Evolutionary conservation across 768 basidiomycete species (phyloP), one percentile per base, ranked within the genome.

Genomic region (Boletus edulis): DNA sequence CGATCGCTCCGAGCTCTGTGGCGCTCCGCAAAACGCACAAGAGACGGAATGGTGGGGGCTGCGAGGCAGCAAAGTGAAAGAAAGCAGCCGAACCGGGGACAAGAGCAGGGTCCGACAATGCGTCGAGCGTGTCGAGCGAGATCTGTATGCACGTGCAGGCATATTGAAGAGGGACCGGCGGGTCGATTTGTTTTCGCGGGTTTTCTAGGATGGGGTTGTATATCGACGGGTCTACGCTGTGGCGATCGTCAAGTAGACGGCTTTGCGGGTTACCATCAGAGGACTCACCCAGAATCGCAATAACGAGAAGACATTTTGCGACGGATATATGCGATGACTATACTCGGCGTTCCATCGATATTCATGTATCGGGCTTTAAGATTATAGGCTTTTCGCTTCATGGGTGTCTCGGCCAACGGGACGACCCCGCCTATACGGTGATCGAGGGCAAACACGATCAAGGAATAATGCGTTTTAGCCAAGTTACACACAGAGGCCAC

Each of bases 321-420:
- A 11, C 77, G 72, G 3, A 77, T 65, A 62, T 78, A 86, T 0
- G 81, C 78, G 22, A 88, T 79, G 67, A 82, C 76, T 39, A 89
- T 80, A 8, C 82, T 84, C 62, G 72, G 62, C 59, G 64, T 46
- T 55, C 78, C 58, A 63, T 67, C 63, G 42, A 76, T 69, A 20
- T 71, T 73, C 76, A 83, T 78, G 59, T 85, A 87, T 62, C 81
- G 82, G 24, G 84, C 87, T 58, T 81, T 77, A 4, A 89, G 57
- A 46, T 78, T 72, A 61, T 79, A 85, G 0, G 81, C 84, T 64
- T 81, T 84, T 35, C 70, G 70, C 44, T 69, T 69, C 4, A 81
- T 82, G 0, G 74, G 73, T 31, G 79, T 66, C 38, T 81, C 77
- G 2, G 83, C 81, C 57, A 87, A 57, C 2, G 79, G 62, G n/a